Base-by-base conservation (phyloP, 1,284 basidiomycete species). In the Schizophyllum commune region DNA sequence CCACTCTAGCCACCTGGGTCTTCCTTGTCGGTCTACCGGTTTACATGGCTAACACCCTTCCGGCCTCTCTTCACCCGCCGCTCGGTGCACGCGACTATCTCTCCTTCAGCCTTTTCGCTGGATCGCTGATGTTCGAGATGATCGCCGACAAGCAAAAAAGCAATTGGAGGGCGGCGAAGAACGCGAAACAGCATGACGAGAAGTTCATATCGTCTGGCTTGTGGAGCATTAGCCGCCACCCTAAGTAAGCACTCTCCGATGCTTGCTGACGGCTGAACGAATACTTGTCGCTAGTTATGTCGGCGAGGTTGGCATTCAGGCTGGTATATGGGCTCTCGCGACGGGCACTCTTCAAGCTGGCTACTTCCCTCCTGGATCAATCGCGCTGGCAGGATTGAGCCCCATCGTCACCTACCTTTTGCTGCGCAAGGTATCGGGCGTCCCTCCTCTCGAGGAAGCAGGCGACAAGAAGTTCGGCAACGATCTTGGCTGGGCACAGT, bases 221-320 rank as follows among this genome's bases (percentile, higher is more conserved):
- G 9, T 94, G 91, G 90, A 75, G 80, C 52, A 73, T 85, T 62
- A 87, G 83, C 64, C 75, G 91, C 39, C 91, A 92, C 68, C 90
- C 90, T 39, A 92, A 92, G 88, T 90, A 71, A 57, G 80, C 72
- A 9, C 70, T 33, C 58, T 53, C 9, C 61, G 58, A 55, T 9
- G 33, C 15, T 53, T 54, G 61, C 32, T 39, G 5, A 21, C 8
- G 32, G 2, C 17, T 33, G 20, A 22, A 21, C 21, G 17, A 47
- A 5, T 56, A 8, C 55, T 4, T 51, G 57, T 39, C 58, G 63
- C 56, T 58, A 90, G 88, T 74, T 92, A 92, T 71, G 81, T 91
- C 39, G 89, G 87, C 22, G 91, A 93, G 74, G 79, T 92, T 11
- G 83, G 86, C 2, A 77, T 92, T 19, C 91, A 89, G 84, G 80